Base-by-base conservation (phyloP, 805 yeast genomes). In the Candida insectorum region DNA sequence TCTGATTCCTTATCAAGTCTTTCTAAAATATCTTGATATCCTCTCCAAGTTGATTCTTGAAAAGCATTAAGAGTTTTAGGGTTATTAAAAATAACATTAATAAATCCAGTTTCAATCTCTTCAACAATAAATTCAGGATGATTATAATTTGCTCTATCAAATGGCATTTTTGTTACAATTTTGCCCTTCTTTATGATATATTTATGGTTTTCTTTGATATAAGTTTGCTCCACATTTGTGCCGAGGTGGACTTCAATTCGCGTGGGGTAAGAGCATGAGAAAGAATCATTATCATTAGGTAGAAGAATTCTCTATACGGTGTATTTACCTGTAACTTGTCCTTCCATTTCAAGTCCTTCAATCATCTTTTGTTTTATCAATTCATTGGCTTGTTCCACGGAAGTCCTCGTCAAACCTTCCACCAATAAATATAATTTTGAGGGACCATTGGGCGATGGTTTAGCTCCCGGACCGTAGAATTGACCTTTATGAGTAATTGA, bases 401-500 rank as follows among this genome's bases (percentile, higher is more conserved):
- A 67, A 11, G 60, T 55, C 33, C 79, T 82, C 5, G 74, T 75
- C 11, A 71, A 71, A 2, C 91, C 88, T 54, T 91, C 97, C 20
- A 91, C 77, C 15, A 84, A 64, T 12, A 91, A 59, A 44, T 83
- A 84, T 36, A 91, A 62, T 56, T 86, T 88, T 24, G 81, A 87
- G 23, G 81, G 87, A 12, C 67, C 64, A 4, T 68, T 64, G 16
- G 45, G 37, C 12, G 74, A 65, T 0, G 87, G 80, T 31, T 54
- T 57, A 14, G 53, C 44, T 27, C 50, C 52, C 1, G 66, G 60
- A 1, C 65, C 54, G 43, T 83, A 81, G 50, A 63, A 88, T 41
- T 73, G 76, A 11, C 98, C 98, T 50, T 79, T 85, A 34, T 79
- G 77, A 1, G 96, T 88, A 28, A 89, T 76, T 5, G 95, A 78